Evolutionary conservation across 2,329 filamentous ascomycete genomes (phyloP).

Genomic region (Fusarium armeniacum): DNA sequence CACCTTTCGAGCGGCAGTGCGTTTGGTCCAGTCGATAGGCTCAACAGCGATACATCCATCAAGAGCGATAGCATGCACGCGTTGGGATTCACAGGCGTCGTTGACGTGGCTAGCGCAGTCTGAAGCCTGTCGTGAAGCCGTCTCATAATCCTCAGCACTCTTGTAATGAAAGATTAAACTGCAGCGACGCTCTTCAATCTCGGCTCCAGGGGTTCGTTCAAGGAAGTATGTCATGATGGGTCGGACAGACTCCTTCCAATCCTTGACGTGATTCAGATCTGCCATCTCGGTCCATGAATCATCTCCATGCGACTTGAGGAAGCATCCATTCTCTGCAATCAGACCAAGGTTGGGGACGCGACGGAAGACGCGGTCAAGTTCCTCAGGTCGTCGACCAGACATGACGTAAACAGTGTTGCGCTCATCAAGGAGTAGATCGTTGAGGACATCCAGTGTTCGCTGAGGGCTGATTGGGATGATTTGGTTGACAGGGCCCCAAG

Average conservation of each 20-base stretch:
- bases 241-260: slow-evolving; percentile 88
- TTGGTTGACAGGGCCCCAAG: slow-evolving; percentile 85
- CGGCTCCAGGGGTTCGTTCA: slow-evolving; percentile 88
- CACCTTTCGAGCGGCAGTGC: slow-evolving; percentile 82
- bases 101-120: slow-evolving; percentile 97
- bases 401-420: slow-evolving; percentile 93
- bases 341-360: slow-evolving; percentile 86
- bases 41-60: slow-evolving; percentile 88
- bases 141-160: slow-evolving; percentile 80
- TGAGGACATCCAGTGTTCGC: slow-evolving; percentile 85
- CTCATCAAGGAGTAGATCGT: slow-evolving; percentile 83
- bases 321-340: slow-evolving; percentile 96
- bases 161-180: slow-evolving; percentile 93
- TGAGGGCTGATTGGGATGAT: slow-evolving; percentile 88
- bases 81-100: slow-evolving; percentile 86
- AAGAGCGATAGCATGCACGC: slow-evolving; percentile 84
- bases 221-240: slow-evolving; percentile 90
- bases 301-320: slow-evolving; percentile 78
- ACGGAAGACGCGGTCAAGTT: slow-evolving; percentile 88
- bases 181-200: slow-evolving; percentile 91
- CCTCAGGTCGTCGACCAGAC: slow-evolving; percentile 88
- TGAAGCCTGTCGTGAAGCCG: slow-evolving; percentile 82
- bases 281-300: slow-evolving; percentile 84
- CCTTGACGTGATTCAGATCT: slow-evolving; percentile 75
- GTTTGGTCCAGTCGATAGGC: slow-evolving; percentile 88